These are phyloP conservation scores for Hydrangea macrophylla DNA, from an alignment of 148 eudicot species.

Conservation along the genomic window DNA sequence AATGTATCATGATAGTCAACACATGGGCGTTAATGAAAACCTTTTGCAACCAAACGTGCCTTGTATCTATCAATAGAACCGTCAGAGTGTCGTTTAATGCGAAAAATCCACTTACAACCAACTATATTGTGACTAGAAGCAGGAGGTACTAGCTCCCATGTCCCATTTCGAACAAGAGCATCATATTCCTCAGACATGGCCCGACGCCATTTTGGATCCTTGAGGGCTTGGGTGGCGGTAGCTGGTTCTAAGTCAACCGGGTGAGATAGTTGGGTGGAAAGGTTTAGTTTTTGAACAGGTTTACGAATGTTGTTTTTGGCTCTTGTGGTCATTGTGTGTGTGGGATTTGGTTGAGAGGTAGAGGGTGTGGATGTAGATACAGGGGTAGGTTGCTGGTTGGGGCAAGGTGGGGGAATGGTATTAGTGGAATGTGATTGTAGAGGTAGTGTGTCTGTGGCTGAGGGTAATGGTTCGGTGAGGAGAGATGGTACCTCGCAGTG, in stretches of 20 bases:
- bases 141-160: not conserved
- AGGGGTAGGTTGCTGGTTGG: too few relatives aligned
- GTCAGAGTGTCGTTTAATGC: too few relatives aligned
- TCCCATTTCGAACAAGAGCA: not conserved
- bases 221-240: not conserved
- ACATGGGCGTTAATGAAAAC: too few relatives aligned
- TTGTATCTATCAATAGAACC: too few relatives aligned
- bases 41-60: too few relatives aligned
- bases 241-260: not conserved
- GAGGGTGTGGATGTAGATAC: too few relatives aligned
- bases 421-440: not conserved
- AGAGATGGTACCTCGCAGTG: not conserved
- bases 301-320: not conserved
- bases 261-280: not conserved
- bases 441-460: not conserved
- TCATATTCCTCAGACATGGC: not conserved
- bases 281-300: not conserved
- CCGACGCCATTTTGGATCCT: not conserved
- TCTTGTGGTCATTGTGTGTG: not conserved
- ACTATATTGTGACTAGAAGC: not conserved
- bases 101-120: too few relatives aligned
- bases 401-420: too few relatives aligned
- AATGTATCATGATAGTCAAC: too few relatives aligned
- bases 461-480: too few relatives aligned
- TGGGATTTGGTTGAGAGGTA: not conserved